Evolutionary conservation across 2,329 filamentous ascomycete species (phyloP).

Genomic region (Trichoderma brevicompactum): DNA sequence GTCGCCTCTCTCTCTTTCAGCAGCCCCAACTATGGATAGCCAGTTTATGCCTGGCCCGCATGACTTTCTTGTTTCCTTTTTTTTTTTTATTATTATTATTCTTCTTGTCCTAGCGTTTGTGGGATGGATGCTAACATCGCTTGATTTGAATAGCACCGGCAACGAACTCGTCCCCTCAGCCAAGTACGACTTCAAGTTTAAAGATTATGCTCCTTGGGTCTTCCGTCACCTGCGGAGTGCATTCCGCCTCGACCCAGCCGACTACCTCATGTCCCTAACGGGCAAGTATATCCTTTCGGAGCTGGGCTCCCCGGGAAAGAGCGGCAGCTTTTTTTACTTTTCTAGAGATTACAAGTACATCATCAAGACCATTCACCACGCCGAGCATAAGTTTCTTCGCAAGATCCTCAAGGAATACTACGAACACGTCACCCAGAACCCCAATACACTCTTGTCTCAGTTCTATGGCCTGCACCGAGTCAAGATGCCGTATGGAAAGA

Average conservation of each 20-base stretch:
- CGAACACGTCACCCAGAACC: constrained; percentile 87
- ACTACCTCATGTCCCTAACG: constrained; percentile 97
- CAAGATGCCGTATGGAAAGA: constrained; percentile 96
- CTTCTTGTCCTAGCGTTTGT: not conserved
- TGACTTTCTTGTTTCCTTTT: not conserved
- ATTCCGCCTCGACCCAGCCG: constrained; percentile 92
- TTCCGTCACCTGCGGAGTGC: constrained; percentile 87
- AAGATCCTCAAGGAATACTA: constrained; percentile 92
- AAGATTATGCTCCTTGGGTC: constrained; percentile 99
- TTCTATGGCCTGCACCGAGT: constrained; percentile 97
- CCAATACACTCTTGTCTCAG: constrained; percentile 94
- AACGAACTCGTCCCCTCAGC: constrained; percentile 97
- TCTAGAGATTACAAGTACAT: constrained; percentile 99
- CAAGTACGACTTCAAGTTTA: constrained; percentile 99
- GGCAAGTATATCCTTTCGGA: constrained; percentile 99
- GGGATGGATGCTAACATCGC: constrained; percentile 1
- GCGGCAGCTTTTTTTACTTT: constrained; percentile 99
- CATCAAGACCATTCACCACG: constrained; percentile 98
- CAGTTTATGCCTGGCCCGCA: not conserved
- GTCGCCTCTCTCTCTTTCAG: constrained; percentile 40
- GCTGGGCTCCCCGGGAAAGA: constrained; percentile 95
- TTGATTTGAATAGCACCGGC: constrained; percentile 67
- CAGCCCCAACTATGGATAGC: not conserved
- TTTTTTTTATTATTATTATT: no score
- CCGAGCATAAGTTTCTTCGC: constrained; percentile 85